Evolutionary conservation across 2,329 filamentous ascomycete species (phyloP).

Genomic region (Diaporthe sp.): DNA sequence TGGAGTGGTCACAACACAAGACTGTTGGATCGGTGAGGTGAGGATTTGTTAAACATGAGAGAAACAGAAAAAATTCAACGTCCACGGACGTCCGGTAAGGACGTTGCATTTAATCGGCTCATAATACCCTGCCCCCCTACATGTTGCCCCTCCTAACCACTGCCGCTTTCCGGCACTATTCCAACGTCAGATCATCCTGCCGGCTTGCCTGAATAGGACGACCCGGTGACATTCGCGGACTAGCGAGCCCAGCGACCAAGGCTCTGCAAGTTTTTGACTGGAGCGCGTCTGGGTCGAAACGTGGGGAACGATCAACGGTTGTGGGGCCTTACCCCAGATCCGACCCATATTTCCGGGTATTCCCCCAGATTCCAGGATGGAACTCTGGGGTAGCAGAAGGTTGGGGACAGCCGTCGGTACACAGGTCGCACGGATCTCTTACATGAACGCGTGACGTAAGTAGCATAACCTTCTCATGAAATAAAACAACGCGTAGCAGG

Average conservation of each 20-base stretch:
- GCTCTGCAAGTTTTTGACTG: constrained; percentile 1
- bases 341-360: constrained; percentile 7
- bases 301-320: constrained; percentile 15
- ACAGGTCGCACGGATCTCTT: neutral
- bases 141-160: neutral
- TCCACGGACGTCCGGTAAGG: neutral
- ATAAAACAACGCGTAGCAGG: neutral
- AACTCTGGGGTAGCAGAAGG: neutral
- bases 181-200: constrained; percentile 10
- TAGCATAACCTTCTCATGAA: neutral
- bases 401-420: neutral
- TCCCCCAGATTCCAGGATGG: constrained; percentile 30
- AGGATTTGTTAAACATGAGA: neutral
- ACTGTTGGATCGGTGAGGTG: neutral
- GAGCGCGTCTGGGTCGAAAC: constrained; percentile 28
- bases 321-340: constrained; percentile 25
- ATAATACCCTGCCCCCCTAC: neutral
- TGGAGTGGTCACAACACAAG: neutral
- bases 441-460: neutral
- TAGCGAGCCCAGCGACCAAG: neutral
- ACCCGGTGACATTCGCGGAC: neutral
- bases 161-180: constrained; percentile 2
- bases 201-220: constrained; percentile 36
- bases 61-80: neutral
- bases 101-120: neutral